Conservation (phyloP, 768 basidiomycete genomes). For the Porphyrellus cyaneotinctus region DNA sequence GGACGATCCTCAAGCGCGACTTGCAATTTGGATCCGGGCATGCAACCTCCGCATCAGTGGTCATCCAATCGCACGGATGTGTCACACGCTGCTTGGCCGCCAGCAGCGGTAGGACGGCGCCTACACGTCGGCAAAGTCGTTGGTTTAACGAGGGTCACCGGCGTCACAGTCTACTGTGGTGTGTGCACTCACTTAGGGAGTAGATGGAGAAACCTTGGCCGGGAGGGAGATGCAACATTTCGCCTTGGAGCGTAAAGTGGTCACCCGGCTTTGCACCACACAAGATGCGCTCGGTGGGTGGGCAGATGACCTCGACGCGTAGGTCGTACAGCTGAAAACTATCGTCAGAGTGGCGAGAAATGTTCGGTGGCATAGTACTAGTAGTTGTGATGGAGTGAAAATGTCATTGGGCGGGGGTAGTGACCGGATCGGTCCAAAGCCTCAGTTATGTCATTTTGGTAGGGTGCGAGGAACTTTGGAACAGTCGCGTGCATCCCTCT, state of each 20-base stretch:
- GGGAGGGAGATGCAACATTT: constrained; percentile 57
- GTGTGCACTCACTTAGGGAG: constrained; percentile 43
- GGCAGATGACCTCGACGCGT: constrained; percentile 58
- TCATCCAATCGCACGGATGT: constrained; percentile 62
- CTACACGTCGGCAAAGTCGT: constrained; percentile 29
- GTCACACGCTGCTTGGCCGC: constrained; percentile 62
- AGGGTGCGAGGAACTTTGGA: too few species aligned
- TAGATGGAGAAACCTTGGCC: constrained; percentile 68
- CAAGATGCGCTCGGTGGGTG: constrained; percentile 50
- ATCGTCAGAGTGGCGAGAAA: constrained; percentile 28
- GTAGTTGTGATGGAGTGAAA: too few species aligned
- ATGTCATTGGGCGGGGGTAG: too few species aligned
- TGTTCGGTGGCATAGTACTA: too few species aligned
- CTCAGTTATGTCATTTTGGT: too few species aligned
- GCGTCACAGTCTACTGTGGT: neutral
- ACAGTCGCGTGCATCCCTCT: too few species aligned
- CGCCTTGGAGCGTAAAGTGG: constrained; percentile 58
- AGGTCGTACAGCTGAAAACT: constrained; percentile 62
- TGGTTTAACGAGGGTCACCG: neutral
- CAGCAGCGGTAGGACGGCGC: constrained; percentile 58
- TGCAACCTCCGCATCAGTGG: constrained; percentile 58
- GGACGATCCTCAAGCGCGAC: constrained; percentile 48
- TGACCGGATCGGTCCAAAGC: too few species aligned
- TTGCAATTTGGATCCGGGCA: constrained; percentile 67
- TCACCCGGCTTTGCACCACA: constrained; percentile 66